phyloP scores from a whole-genome alignment of 176 grass and related monocot genomes.

The Rhynchospora tenuis region DNA sequence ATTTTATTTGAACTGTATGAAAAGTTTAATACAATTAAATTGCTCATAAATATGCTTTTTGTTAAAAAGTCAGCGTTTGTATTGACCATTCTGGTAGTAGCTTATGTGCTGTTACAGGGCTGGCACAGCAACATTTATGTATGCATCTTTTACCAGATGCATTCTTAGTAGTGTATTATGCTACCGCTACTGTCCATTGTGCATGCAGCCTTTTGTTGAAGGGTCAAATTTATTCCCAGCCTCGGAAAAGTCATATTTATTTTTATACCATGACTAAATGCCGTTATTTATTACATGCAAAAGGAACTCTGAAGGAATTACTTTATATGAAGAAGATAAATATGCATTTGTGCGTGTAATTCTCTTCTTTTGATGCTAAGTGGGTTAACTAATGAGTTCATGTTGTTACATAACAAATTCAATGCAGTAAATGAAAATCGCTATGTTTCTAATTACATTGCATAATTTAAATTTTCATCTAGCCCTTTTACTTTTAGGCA shows the following conservation, averaged over 20 bases:
- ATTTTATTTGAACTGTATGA: neutral
- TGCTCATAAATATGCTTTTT: neutral
- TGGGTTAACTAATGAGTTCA: neutral
- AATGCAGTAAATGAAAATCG: neutral
- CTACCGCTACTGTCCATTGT: neutral
- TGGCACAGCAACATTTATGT: neutral
- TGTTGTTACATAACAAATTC: neutral
- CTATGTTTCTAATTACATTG: neutral
- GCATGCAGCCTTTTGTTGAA: neutral
- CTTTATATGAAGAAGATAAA: neutral
- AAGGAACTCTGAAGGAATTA: neutral
- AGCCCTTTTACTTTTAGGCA: neutral
- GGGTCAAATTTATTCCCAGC: neutral
- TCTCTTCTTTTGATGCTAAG: neutral
- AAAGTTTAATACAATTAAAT: neutral
- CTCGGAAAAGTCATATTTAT: neutral
- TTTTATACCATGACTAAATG: neutral
- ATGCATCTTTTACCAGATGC: neutral
- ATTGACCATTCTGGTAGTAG: constrained; percentile 8
- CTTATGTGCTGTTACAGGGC: neutral
- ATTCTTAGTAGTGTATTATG: neutral
- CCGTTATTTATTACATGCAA: neutral
- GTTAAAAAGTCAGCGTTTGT: neutral
- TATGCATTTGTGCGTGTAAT: neutral
- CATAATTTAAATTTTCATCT: neutral